These are phyloP conservation scores for Backusella mclennaniae DNA, from an alignment of 192 early-diverging fungal genomes.

Conservation along the genomic window DNA sequence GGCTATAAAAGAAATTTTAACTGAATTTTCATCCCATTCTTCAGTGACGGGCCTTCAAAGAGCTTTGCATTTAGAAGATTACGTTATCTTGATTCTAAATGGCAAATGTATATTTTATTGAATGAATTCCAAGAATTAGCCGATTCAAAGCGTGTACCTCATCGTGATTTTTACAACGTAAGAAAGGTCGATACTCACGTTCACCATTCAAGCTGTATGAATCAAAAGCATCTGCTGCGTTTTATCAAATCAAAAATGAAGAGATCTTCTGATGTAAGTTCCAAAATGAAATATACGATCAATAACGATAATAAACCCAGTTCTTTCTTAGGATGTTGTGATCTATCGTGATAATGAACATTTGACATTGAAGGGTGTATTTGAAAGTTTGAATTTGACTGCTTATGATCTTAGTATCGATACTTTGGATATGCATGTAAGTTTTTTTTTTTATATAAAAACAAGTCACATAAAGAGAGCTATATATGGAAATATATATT, in stretches of 20 bases:
- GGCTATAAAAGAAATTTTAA: too few species aligned
- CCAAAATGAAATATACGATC: neutral
- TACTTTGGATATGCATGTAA: slow-evolving; percentile 92
- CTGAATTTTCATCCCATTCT: neutral
- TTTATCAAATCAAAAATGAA: slow-evolving; percentile 94
- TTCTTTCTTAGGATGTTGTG: slow-evolving; percentile 56
- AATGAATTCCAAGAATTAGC: slow-evolving; percentile 95
- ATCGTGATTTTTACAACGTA: slow-evolving; percentile 97
- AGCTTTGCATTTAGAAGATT: slow-evolving; percentile 88
- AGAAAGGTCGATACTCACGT: slow-evolving; percentile 98
- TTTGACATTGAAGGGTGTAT: slow-evolving; percentile 81
- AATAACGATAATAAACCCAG: too few species aligned
- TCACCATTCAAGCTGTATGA: slow-evolving; percentile 93
- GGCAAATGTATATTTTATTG: slow-evolving; percentile 87
- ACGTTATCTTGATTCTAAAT: slow-evolving; percentile 88
- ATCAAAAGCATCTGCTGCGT: slow-evolving; percentile 92
- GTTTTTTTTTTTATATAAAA: neutral
- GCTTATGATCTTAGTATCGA: slow-evolving; percentile 95
- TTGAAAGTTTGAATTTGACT: slow-evolving; percentile 85
- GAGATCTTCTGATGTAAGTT: slow-evolving; percentile 64
- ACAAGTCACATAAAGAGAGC: neutral
- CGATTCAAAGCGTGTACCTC: slow-evolving; percentile 88
- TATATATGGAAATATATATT: neutral
- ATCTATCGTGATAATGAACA: slow-evolving; percentile 84
- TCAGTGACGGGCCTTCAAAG: slow-evolving; percentile 75